A percentile compares a stretch with the other conserved stretches of the same genome.
These are phyloP conservation scores for Kalmusia sp. DNA, from an alignment of 2,329 filamentous ascomycete genomes.

Conservation along the genomic window DNA sequence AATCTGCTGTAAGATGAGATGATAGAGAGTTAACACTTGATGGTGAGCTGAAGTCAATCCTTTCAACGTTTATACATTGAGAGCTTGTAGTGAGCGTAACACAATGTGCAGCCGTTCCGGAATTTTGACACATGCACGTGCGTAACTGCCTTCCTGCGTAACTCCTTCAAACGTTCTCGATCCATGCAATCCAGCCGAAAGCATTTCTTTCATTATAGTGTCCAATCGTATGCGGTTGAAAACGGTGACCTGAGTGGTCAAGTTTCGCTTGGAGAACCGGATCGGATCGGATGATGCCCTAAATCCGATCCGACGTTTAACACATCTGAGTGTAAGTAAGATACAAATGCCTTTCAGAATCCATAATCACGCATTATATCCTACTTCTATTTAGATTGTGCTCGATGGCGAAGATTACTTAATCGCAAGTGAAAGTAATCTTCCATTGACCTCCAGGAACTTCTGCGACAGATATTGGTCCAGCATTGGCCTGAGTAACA, in stretches of 20 bases:
- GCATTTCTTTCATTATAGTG: neutral
- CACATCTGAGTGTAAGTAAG: neutral
- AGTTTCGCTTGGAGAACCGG: neutral
- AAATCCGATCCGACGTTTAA: neutral
- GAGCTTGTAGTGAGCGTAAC: neutral
- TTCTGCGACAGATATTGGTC: constrained; percentile 18
- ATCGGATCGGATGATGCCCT: neutral
- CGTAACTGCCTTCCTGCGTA: neutral
- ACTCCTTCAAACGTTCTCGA: neutral
- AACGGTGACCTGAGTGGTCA: neutral
- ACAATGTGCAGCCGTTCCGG: neutral
- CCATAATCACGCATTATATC: no score
- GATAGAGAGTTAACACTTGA: neutral
- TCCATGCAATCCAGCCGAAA: neutral
- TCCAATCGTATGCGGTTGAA: neutral
- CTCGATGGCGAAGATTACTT: neutral
- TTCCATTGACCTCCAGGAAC: constrained; percentile 33
- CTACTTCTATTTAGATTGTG: no score
- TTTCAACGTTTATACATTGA: neutral
- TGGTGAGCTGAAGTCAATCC: neutral
- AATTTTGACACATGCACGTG: no score
- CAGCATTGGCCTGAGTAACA: constrained; percentile 21
- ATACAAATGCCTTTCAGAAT: neutral
- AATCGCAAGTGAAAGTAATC: constrained; percentile 22
- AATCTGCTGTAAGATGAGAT: neutral